phyloP scores from a whole-genome alignment of 805 yeast species.

The Suhomyces sp. region DNA sequence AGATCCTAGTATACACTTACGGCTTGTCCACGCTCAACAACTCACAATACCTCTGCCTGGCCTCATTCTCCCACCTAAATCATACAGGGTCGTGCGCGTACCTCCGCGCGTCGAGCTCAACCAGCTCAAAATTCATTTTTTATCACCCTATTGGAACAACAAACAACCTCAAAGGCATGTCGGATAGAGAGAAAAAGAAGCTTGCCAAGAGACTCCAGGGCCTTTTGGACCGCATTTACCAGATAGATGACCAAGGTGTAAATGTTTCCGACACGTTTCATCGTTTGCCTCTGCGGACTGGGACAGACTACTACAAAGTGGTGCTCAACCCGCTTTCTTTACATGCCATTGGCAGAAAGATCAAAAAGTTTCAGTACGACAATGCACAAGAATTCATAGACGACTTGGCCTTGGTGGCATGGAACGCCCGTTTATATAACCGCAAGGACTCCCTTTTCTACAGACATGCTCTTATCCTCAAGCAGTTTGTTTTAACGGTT shows the following conservation, averaged over 20 bases:
- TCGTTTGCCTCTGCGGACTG: constrained; percentile 67
- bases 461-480: constrained; percentile 62
- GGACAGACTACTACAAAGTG: constrained; percentile 75
- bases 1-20: not conserved
- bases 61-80: not conserved
- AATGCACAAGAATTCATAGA: constrained; percentile 66
- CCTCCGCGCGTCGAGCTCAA: constrained; percentile 1
- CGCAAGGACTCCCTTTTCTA: constrained; percentile 65
- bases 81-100: not conserved
- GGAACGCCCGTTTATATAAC: constrained; percentile 89
- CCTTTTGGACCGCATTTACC: constrained; percentile 39
- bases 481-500: constrained; percentile 45
- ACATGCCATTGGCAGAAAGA: constrained; percentile 60
- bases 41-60: no score
- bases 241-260: constrained; percentile 44
- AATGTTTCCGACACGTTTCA: constrained; percentile 58
- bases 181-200: constrained; percentile 40
- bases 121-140: constrained; percentile 1
- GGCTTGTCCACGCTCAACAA: no score
- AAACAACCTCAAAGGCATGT: constrained; percentile 18
- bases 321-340: constrained; percentile 82
- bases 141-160: not conserved
- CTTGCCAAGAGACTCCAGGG: constrained; percentile 29
- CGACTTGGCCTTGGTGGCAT: constrained; percentile 79
- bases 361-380: constrained; percentile 53